Percentiles rank a stretch among this genome's conserved stretches.
phyloP scores from a whole-genome alignment of 2,329 filamentous ascomycete species.

The Chaetomium globosum region DNA sequence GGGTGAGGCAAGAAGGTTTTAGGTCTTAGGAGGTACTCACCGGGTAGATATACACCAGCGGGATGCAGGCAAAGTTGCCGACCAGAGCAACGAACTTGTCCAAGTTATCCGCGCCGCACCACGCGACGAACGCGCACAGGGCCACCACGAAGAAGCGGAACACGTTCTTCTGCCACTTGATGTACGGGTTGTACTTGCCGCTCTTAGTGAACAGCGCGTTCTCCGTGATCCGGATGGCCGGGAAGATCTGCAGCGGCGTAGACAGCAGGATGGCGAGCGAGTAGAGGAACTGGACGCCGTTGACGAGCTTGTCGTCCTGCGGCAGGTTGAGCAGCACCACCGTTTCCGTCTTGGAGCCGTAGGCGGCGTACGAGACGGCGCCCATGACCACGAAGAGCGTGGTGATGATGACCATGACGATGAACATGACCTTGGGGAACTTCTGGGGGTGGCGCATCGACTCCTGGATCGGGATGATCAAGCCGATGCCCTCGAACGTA shows the following conservation, averaged over 20 bases:
- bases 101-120: conserved; percentile 86
- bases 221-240: conserved; percentile 93
- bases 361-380: conserved; percentile 92
- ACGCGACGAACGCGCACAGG: conserved; percentile 83
- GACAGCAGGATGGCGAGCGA: conserved; percentile 96
- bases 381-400: conserved; percentile 89
- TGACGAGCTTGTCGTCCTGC: conserved; percentile 93
- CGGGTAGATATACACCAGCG: conserved; percentile 95
- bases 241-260: conserved; percentile 95
- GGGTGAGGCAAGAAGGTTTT: no score
- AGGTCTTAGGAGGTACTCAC: conserved; percentile 62
- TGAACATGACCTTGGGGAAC: conserved; percentile 84
- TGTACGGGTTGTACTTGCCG: conserved; percentile 95
- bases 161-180: conserved; percentile 99
- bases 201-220: conserved; percentile 91
- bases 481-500: conserved; percentile 95
- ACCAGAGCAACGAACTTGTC: conserved; percentile 98
- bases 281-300: conserved; percentile 94
- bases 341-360: conserved; percentile 91
- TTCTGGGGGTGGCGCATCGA: conserved; percentile 91
- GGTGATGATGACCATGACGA: conserved; percentile 94
- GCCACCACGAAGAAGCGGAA: conserved; percentile 94
- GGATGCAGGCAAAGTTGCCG: conserved; percentile 96
- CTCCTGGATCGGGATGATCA: conserved; percentile 97
- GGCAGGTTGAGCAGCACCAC: conserved; percentile 95